phyloP scores from a whole-genome alignment of 1,284 basidiomycete genomes.

The Afroboletus lepidellus region DNA sequence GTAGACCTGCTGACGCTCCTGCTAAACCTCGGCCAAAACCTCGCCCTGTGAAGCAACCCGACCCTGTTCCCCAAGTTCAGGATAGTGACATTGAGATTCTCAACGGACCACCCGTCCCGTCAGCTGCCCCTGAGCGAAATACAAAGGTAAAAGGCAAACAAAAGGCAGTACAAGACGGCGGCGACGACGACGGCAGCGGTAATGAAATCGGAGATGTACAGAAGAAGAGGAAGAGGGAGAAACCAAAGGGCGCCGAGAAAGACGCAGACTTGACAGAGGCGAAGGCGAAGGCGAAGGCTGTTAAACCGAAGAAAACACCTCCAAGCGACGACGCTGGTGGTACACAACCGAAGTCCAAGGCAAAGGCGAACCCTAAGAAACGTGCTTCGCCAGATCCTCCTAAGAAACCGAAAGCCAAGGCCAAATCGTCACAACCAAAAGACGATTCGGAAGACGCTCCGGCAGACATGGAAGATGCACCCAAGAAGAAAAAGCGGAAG shows the following conservation, averaged over 20 bases:
- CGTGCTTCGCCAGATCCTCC: conserved; percentile 17
- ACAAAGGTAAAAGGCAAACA: conserved; percentile 32
- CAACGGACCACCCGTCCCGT: conserved; percentile 5
- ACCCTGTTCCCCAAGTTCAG: conserved; percentile 15
- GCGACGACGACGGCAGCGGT: conserved; percentile 5
- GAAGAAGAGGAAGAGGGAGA: conserved; percentile 3
- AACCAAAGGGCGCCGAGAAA: conserved; percentile 33
- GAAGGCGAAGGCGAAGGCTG: conserved; percentile 23
- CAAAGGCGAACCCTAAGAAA: conserved; percentile 24
- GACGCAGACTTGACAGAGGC: conserved; percentile 28
- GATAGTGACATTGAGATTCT: conserved; percentile 35
- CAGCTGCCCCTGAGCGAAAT: conserved; percentile 11
- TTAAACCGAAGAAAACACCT: conserved; percentile 24
- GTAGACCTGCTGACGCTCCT: conserved; percentile 13
- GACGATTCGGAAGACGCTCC: conserved; percentile 14
- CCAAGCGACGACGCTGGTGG: conserved; percentile 18
- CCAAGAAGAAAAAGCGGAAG: conserved; percentile 59
- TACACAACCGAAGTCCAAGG: conserved; percentile 20
- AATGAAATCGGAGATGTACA: conserved; percentile 5
- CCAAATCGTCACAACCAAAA: conserved; percentile 15
- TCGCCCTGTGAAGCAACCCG: conserved; percentile 14
- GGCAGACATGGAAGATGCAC: conserved; percentile 29
- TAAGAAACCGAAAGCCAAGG: conserved; percentile 20
- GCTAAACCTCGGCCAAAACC: conserved; percentile 25
- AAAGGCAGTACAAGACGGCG: conserved; percentile 14